Evolutionary conservation across 805 yeast species (phyloP).

Genomic region (Kuraishia floccosa): DNA sequence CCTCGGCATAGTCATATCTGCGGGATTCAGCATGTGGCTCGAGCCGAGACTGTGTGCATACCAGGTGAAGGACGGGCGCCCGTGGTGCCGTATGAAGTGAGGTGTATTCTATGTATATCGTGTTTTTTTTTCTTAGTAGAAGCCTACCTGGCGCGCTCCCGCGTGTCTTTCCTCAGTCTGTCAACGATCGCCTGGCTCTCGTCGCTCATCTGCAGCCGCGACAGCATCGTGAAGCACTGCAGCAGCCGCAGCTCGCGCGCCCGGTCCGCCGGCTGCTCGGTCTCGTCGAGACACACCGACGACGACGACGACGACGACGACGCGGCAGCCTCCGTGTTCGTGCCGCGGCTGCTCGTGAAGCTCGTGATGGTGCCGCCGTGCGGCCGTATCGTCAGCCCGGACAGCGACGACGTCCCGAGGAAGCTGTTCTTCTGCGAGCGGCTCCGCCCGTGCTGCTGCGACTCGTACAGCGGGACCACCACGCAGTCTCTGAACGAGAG

Average conservation of each 20-base stretch:
- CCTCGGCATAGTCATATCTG: constrained; percentile 77
- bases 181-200: constrained; percentile 51
- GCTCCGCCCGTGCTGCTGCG: constrained; percentile 20
- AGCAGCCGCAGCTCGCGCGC: constrained; percentile 18
- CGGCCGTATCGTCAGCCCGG: too few relatives aligned
- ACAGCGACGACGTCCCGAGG: too few relatives aligned
- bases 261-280: constrained; percentile 2
- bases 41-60: constrained; percentile 63
- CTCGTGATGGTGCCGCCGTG: background rate
- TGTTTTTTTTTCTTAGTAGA: background rate
- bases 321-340: constrained; percentile 3
- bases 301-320: too few relatives aligned
- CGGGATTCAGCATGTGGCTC: constrained; percentile 58
- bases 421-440: too few relatives aligned
- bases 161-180: constrained; percentile 25
- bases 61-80: constrained; percentile 64
- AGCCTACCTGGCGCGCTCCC: too few relatives aligned
- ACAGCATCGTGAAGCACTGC: constrained; percentile 53
- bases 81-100: constrained; percentile 55
- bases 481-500: constrained; percentile 40
- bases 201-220: constrained; percentile 40
- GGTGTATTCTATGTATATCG: background rate
- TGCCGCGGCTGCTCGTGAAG: background rate
- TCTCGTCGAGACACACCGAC: too few relatives aligned
- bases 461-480: constrained; percentile 40